These are phyloP conservation scores for Mortierella sp. DNA, from an alignment of 371 early-diverging fungal genomes.

Conservation along the genomic window DNA sequence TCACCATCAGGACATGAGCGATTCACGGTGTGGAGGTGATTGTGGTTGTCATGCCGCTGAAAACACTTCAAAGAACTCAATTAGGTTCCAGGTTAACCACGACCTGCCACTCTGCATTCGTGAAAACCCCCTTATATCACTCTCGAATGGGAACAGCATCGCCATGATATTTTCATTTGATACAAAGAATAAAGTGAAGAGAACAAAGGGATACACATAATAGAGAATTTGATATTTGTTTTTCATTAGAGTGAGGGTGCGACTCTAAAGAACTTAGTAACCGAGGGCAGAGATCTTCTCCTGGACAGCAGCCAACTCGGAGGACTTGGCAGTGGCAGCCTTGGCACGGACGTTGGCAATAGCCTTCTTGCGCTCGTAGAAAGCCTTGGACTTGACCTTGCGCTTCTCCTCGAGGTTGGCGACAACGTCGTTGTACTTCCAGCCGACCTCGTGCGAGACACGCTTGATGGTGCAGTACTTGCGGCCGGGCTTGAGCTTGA, in stretches of 20 bases:
- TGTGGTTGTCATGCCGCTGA: no score
- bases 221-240: slow-evolving; percentile 1
- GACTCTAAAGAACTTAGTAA: slow-evolving; percentile 62
- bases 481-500: slow-evolving; percentile 97
- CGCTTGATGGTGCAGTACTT: slow-evolving; percentile 97
- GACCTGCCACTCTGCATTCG: no score
- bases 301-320: slow-evolving; percentile 68
- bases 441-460: slow-evolving; percentile 97
- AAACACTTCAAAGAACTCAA: no score
- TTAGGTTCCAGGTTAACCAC: no score
- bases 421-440: slow-evolving; percentile 99
- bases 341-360: slow-evolving; percentile 69
- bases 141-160: no score
- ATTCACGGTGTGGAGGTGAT: no score
- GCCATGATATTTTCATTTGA: neutral
- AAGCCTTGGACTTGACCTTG: slow-evolving; percentile 93
- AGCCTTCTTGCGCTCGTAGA: slow-evolving; percentile 94
- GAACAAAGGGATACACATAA: neutral
- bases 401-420: slow-evolving; percentile 97
- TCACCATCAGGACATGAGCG: no score
- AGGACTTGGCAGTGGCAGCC: slow-evolving; percentile 68
- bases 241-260: slow-evolving; percentile 33
- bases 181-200: neutral
- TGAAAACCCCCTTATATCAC: no score
- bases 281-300: slow-evolving; percentile 70